These are phyloP conservation scores for Phyllosticta citrichinensis DNA, from an alignment of 2,329 filamentous ascomycete species.

Conservation along the genomic window DNA sequence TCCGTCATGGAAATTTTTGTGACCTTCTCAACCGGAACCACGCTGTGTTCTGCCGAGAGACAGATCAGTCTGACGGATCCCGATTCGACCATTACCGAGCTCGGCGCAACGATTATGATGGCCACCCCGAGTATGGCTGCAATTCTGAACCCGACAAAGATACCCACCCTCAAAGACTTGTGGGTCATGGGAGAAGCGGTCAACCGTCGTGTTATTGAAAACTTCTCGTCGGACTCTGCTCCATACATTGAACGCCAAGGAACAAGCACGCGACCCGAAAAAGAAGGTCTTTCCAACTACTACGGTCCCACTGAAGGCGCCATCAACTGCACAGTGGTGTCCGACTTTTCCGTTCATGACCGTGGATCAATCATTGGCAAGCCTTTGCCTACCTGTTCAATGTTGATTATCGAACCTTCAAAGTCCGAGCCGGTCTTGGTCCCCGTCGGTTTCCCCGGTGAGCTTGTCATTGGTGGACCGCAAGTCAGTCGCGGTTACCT, in stretches of 20 bases:
- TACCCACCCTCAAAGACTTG: conserved; percentile 63
- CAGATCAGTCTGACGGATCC: conserved; percentile 66
- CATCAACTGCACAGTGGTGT: conserved; percentile 72
- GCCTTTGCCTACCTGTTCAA: conserved; percentile 65
- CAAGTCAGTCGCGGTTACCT: conserved; percentile 70
- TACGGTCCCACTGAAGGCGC: conserved; percentile 83
- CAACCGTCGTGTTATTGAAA: conserved; percentile 39
- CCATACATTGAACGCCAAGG: conserved; percentile 55
- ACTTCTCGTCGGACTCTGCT: conserved; percentile 18
- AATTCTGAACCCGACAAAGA: conserved; percentile 55
- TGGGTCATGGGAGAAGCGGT: conserved; percentile 75
- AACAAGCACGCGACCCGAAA: conserved; percentile 22
- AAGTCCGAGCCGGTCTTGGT: conserved; percentile 24
- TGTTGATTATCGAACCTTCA: conserved; percentile 47
- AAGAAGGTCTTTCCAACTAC: conserved; percentile 60
- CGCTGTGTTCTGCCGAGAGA: conserved; percentile 64
- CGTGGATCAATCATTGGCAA: conserved; percentile 66
- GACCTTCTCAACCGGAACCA: conserved; percentile 67
- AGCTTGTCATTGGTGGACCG: conserved; percentile 64
- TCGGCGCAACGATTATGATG: conserved; percentile 68
- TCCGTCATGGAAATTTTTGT: conserved; percentile 90
- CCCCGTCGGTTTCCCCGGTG: conserved; percentile 40
- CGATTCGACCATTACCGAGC: conserved; percentile 51
- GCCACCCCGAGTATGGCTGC: conserved; percentile 78
- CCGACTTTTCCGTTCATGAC: conserved; percentile 47